Conservation (phyloP, 148 eudicot genomes). For the Rhododendron molle region DNA sequence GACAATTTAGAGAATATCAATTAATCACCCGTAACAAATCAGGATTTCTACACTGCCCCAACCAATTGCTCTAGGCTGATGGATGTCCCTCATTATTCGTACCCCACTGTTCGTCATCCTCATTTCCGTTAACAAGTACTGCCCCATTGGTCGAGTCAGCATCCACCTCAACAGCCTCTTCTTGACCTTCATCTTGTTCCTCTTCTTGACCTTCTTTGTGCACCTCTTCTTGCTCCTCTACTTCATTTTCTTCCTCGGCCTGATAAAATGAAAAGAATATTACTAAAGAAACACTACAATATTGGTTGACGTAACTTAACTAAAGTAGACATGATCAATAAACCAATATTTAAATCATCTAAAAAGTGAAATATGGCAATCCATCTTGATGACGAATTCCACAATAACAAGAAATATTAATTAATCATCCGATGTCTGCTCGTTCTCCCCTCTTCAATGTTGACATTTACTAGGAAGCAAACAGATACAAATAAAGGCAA, state of each 20-base stretch:
- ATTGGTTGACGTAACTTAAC: not conserved
- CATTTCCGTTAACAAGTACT: constrained; percentile 84
- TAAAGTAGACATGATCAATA: not conserved
- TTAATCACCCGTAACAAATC: constrained; percentile 95
- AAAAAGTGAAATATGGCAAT: not conserved
- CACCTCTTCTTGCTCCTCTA: constrained; percentile 19
- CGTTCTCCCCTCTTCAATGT: too few relatives aligned
- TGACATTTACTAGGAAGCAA: not conserved
- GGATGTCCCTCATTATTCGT: constrained; percentile 88
- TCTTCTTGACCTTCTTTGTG: constrained; percentile 28
- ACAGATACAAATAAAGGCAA: not conserved
- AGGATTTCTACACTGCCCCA: constrained; percentile 85
- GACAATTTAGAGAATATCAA: constrained; percentile 54
- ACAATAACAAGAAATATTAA: not conserved
- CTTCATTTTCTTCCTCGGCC: constrained; percentile 52
- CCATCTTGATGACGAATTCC: not conserved
- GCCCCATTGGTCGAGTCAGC: constrained; percentile 95
- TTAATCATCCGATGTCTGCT: not conserved
- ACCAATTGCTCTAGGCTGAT: constrained; percentile 92
- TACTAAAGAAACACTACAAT: not conserved
- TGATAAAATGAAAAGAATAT: not conserved
- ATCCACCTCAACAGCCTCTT: constrained; percentile 87
- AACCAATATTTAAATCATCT: not conserved
- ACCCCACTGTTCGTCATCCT: constrained; percentile 97
- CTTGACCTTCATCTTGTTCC: constrained; percentile 48